Evolutionary conservation across 371 early-diverging fungal species (phyloP).

Genomic region (Actinomortierella ambigua): DNA sequence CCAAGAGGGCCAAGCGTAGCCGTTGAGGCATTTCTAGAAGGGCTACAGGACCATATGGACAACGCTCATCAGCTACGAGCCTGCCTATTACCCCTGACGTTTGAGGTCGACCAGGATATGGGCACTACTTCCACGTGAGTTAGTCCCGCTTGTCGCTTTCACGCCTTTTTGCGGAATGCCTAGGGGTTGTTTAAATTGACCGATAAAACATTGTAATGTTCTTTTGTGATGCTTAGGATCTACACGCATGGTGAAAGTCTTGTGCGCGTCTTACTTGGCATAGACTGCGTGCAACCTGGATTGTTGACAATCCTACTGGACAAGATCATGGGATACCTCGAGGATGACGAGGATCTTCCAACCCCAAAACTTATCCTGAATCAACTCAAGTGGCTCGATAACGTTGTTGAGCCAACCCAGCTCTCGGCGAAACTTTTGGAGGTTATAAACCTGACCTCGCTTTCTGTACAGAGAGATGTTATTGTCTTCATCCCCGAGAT

Average conservation of each 20-base stretch:
- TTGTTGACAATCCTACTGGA: slow-evolving; percentile 68
- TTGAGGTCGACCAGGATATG: slow-evolving; percentile 2
- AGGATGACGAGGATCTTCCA: slow-evolving; percentile 61
- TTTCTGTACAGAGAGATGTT: slow-evolving; percentile 76
- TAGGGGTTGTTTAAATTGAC: neutral
- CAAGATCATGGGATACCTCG: slow-evolving; percentile 66
- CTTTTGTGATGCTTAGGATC: neutral
- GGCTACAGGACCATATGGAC: slow-evolving; percentile 32
- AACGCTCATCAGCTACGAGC: slow-evolving; percentile 17
- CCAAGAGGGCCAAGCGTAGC: no score
- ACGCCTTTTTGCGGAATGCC: no score
- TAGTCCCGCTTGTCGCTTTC: neutral
- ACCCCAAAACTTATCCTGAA: slow-evolving; percentile 72
- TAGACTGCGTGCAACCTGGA: slow-evolving; percentile 66
- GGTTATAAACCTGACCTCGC: slow-evolving; percentile 67
- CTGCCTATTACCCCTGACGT: slow-evolving; percentile 20
- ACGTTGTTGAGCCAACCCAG: slow-evolving; percentile 66
- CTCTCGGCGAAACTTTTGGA: slow-evolving; percentile 74
- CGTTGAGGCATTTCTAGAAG: slow-evolving; percentile 21
- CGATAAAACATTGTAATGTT: neutral
- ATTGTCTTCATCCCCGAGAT: slow-evolving; percentile 79
- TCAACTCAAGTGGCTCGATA: slow-evolving; percentile 81
- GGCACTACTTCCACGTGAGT: slow-evolving; percentile 15
- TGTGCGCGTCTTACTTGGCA: slow-evolving; percentile 62
- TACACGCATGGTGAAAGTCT: slow-evolving; percentile 53